Base-by-base conservation (phyloP, 805 yeast genomes). In the Zygosaccharomyces rouxii region DNA sequence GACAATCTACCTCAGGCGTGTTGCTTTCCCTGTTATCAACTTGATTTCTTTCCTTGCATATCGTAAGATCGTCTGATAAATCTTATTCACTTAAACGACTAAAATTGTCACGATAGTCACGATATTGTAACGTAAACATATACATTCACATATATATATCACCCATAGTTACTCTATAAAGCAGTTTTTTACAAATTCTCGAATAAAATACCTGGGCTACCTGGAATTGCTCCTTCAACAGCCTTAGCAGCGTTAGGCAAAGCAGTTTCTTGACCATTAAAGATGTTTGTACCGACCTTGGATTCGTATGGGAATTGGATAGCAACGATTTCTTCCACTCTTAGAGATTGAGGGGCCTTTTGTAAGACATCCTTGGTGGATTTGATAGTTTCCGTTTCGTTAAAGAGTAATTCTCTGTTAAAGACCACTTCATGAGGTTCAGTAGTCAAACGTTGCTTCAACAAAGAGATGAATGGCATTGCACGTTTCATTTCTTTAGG, bases 401-500 rank as follows among this genome's bases (percentile, higher is more conserved):
- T 76, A 69, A 89, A 94, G 29, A 83, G 76, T 57, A 92, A 79
- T 70, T 90, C 85, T 73, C 98, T 81, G 76, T 89, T 84, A 76
- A 94, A 89, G 22, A 94, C 96, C 45, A 79, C 78, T 46, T 78
- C 80, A 16, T 96, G 83, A 26, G 83, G 70, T 64, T 86, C 95
- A 35, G 75, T 71, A 40, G 56, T 52, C 56, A 94, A 76, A 72
- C 95, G 82, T 65, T 84, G 87, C 71, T 94, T 90, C 68, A 94
- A 74, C 58, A 80, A 73, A 55, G 92, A 83, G 53, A 94, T 89
- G 69, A 90, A 92, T 51, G 98, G 98, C 98, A 94, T 94, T 51
- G 96, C 97, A 60, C 95, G 84, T 79, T 94, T 94, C 86, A 90
- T 87, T 62, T 94, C 98, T 68, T 83, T 84, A 56, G 87, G 87